Conservation (phyloP, 352 stramenopile species). For the Phytophthora nicotianae region DNA sequence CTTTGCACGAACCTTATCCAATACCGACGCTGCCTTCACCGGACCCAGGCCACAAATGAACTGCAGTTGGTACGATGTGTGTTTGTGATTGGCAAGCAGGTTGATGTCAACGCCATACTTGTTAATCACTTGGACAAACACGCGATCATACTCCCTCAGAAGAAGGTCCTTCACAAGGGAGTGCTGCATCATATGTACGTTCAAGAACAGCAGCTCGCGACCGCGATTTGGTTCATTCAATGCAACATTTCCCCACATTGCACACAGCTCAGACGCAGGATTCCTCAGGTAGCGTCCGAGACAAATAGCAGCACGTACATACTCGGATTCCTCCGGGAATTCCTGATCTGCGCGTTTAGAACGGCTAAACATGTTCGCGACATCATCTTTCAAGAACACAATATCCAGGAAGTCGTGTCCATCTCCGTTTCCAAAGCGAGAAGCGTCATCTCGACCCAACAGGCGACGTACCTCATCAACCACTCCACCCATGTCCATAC, state of each 20-base stretch:
- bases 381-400: constrained; percentile 89
- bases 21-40: constrained; percentile 76
- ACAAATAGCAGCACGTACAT: constrained; percentile 77
- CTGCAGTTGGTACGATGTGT: constrained; percentile 87
- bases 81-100: constrained; percentile 88
- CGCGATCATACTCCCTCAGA: constrained; percentile 85
- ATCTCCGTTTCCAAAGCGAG: constrained; percentile 75
- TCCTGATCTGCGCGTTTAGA: constrained; percentile 86
- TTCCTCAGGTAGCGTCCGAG: constrained; percentile 86
- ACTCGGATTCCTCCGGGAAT: constrained; percentile 85
- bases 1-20: constrained; percentile 86
- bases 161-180: constrained; percentile 87
- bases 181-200: constrained; percentile 87
- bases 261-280: constrained; percentile 82
- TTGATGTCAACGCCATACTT: constrained; percentile 91
- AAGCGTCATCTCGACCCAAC: constrained; percentile 69
- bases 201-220: constrained; percentile 84
- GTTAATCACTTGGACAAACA: constrained; percentile 87
- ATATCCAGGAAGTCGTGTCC: constrained; percentile 88
- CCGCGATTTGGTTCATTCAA: constrained; percentile 81
- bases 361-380: constrained; percentile 87
- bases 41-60: constrained; percentile 88
- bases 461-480: constrained; percentile 84
- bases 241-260: constrained; percentile 86
- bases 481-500: constrained; percentile 89